Evolutionary conservation across 441 rosid genomes (phyloP).

Genomic region (Aquilaria agallochum): DNA sequence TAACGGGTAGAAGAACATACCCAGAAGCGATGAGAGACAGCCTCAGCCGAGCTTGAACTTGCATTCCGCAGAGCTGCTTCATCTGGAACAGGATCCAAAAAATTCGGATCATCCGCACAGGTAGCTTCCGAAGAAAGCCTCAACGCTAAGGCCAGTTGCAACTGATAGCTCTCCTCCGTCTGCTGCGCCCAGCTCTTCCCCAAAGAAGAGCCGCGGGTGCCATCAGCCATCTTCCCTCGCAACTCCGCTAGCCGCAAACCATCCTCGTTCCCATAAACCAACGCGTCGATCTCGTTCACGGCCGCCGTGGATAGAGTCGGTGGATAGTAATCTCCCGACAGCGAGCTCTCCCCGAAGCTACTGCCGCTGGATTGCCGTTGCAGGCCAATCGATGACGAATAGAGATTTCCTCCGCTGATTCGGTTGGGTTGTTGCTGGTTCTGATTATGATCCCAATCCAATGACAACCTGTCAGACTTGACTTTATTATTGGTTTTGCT

Average conservation of each 20-base stretch:
- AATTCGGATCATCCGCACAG: slow-evolving; percentile 90
- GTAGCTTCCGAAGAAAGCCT: slow-evolving; percentile 84
- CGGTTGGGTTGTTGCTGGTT: slow-evolving; percentile 47
- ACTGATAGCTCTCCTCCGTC: slow-evolving; percentile 99
- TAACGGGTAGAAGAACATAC: slow-evolving; percentile 30
- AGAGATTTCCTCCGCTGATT: slow-evolving; percentile 35
- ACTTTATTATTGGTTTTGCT: slow-evolving; percentile 28
- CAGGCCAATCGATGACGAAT: slow-evolving; percentile 52
- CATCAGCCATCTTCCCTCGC: slow-evolving; percentile 38
- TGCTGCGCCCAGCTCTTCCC: slow-evolving; percentile 99
- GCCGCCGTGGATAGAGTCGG: slow-evolving; percentile 57
- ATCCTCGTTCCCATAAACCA: slow-evolving; percentile 60
- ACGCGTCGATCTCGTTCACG: slow-evolving; percentile 58
- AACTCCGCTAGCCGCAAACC: slow-evolving; percentile 37
- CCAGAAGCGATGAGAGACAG: slow-evolving; percentile 92
- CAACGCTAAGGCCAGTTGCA: slow-evolving; percentile 93
- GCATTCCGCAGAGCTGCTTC: slow-evolving; percentile 51
- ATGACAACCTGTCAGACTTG: slow-evolving; percentile 37
- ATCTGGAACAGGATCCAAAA: slow-evolving; percentile 78
- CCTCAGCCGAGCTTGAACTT: slow-evolving; percentile 58
- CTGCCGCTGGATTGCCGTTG: slow-evolving; percentile 98
- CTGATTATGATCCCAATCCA: slow-evolving; percentile 63
- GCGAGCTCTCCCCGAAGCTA: slow-evolving; percentile 91
- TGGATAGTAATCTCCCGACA: slow-evolving; percentile 82
- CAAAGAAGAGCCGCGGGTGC: slow-evolving; percentile 40